These are phyloP conservation scores for Dalbergia oliveri DNA, from an alignment of 306 rosid genomes.

Conservation along the genomic window DNA sequence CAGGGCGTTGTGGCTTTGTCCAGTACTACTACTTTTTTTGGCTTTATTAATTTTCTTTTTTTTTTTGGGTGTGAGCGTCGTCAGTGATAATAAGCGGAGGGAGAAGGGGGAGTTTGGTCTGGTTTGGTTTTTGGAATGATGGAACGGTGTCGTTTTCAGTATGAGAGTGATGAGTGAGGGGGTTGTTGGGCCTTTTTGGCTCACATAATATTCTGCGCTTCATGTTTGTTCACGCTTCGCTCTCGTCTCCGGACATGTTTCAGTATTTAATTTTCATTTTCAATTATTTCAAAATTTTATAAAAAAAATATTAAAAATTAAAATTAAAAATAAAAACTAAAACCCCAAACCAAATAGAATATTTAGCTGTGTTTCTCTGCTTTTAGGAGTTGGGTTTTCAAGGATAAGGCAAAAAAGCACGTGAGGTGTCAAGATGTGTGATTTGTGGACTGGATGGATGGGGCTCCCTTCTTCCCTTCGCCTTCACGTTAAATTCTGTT, in stretches of 20 bases:
- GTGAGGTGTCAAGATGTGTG: constrained; percentile 42
- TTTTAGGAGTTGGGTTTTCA: not conserved
- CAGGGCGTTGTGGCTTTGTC: not conserved
- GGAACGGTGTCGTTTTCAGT: constrained; percentile 63
- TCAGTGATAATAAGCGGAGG: constrained; percentile 62
- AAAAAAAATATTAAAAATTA: no score
- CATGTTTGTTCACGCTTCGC: constrained; percentile 62
- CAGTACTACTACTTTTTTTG: not conserved
- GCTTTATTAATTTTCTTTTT: not conserved
- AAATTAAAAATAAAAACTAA: no score
- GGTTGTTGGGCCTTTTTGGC: constrained; percentile 46
- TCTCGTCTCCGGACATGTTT: no score
- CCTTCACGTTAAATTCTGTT: constrained; percentile 39
- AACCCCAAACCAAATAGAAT: no score
- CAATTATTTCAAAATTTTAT: no score
- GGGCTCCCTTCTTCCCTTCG: constrained; percentile 26
- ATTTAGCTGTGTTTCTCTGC: not conserved
- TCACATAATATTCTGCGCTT: constrained; percentile 69
- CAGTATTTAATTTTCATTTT: no score
- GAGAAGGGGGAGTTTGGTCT: constrained; percentile 47
- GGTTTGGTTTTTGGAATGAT: constrained; percentile 12
- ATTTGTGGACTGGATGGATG: not conserved
- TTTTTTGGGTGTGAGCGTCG: not conserved
- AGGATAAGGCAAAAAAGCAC: constrained; percentile 45
- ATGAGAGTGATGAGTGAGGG: not conserved